A percentile compares a stretch with the other conserved stretches of the same genome.
Conservation (phyloP, 2,329 filamentous ascomycete genomes). For the Emmonsiellopsis sp. region DNA sequence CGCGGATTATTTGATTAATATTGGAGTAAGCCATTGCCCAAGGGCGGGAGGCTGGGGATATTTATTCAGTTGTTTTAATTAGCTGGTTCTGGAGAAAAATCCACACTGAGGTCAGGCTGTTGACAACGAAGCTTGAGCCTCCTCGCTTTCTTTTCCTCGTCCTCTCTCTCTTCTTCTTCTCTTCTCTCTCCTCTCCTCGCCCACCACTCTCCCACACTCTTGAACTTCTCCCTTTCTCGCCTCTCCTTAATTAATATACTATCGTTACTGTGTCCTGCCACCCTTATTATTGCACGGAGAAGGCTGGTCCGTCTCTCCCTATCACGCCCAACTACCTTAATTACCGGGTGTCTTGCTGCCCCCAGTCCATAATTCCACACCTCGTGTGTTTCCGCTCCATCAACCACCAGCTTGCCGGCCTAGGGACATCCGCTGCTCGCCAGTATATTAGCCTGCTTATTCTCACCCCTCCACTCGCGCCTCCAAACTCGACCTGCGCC, state of each 20-base stretch:
- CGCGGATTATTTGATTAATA: not conserved
- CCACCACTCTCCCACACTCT: not conserved
- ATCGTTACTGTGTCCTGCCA: not conserved
- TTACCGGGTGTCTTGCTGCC: too few relatives aligned
- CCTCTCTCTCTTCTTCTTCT: not conserved
- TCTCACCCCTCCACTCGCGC: too few relatives aligned
- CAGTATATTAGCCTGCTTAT: too few relatives aligned
- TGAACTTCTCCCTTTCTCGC: not conserved
- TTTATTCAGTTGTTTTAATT: too few relatives aligned
- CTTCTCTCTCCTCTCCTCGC: not conserved
- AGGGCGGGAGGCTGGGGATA: too few relatives aligned
- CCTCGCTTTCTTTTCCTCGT: not conserved
- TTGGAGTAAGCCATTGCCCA: too few relatives aligned
- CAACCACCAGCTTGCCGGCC: too few relatives aligned
- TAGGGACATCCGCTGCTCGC: too few relatives aligned
- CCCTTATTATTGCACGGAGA: not conserved
- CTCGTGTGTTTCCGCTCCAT: too few relatives aligned
- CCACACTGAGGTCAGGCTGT: not conserved
- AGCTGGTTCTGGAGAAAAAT: not conserved
- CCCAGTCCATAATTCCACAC: too few relatives aligned
- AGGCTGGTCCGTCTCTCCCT: conserved; percentile 5
- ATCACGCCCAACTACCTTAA: not conserved
- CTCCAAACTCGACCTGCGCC: too few relatives aligned
- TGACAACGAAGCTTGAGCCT: not conserved
- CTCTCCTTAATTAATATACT: conserved; percentile 2